Evolutionary conservation across 768 basidiomycete species (phyloP), one percentile per base, ranked within the genome.

Genomic region (Asterophora parasitica): DNA sequence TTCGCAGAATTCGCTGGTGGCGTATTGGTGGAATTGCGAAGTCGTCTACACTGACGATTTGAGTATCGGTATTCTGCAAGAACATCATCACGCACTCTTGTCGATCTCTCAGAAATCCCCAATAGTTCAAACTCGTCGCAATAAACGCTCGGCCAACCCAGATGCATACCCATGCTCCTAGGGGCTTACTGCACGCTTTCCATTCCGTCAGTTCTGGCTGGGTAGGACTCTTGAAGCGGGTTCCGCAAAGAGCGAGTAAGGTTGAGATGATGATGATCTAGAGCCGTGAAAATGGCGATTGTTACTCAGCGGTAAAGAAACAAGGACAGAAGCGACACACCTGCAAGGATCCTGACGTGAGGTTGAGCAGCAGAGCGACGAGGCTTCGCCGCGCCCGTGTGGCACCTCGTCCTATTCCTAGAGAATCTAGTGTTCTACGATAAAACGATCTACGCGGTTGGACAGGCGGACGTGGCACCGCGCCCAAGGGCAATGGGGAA

Each of bases 121-220:
- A 86, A 51, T 74, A 73, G 1, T 78, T 69, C 43, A 85, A 56
- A 20, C 58, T 55, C 31, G 72, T 67, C 7, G 78, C 76, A 30
- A 85, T 56, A 9, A 69, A 59, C 1, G 76, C 76, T 43, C 82
- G 71, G 15, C 73, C 66, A 19, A 82, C 61, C 85, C 85, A 88
- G 4, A 88, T 65, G 30, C 73, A 70, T 43, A 82, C 76, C 85
- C 85, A 88, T 2, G 71, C 65, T 5, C 86, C 85, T 19, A 88
- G 61, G 7, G 85, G 85, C 13, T 79, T 73, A 36, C 71, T 71
- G 53, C 85, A 88, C 0, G 82, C 81, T 19, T 65, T 55, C 72
- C 84, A 84, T 65, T 88, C 85, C 40, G 70, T 74, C 33, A 67
- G 44, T 3, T 47, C 52, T 2, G 63, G 60, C 31, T 69, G 39